Base-by-base conservation (phyloP, 164 flowering plant genomes). In the Vitis amurensis region DNA sequence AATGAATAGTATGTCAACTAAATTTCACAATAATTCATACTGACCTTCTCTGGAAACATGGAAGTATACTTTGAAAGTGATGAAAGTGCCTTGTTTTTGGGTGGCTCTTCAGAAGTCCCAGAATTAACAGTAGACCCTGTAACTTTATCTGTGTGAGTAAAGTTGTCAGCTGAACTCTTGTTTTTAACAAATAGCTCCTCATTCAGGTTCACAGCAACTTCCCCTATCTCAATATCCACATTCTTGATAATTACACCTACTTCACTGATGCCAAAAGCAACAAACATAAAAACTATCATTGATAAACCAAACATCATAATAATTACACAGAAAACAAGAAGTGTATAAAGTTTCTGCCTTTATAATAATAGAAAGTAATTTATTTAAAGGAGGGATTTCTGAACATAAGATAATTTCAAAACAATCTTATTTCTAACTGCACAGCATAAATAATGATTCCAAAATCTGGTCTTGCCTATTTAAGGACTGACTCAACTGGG, bases 31-130 rank as follows among this genome's bases (percentile, higher is more conserved):
- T 50, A 57, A 61, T 71, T 16, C 62, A 15, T 70, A 70, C 86
- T 65, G 53, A 93, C 98, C 98, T 90, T 90, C 73, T 90, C 98
- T 1, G 98, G 98, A 71, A 91, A 76, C 69, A 83, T 15, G 57
- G 82, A 64, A 61, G 80, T 53, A 77, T 79, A 79, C 76, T 90
- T 90, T 56, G 85, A 71, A 58, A 91, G 66, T 27, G 85, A 77
- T 16, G 61, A 65, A 77, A 78, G 72, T 9, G 74, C 65, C 65
- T 85, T 81, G 58, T 86, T 86, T 68, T 82, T 80, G 47, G 71
- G 81, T 23, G 74, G 74, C 67, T 71, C 83, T 66, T 70, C 72
- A 23, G 68, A 59, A 75, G 77, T 64, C 14, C 51, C 73, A 59
- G 74, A 61, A 60, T 75, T 84, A 66, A 44, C 58, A 76, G 67